Evolutionary conservation across 2,329 filamentous ascomycete species (phyloP).

Genomic region (Zarea fungicola): DNA sequence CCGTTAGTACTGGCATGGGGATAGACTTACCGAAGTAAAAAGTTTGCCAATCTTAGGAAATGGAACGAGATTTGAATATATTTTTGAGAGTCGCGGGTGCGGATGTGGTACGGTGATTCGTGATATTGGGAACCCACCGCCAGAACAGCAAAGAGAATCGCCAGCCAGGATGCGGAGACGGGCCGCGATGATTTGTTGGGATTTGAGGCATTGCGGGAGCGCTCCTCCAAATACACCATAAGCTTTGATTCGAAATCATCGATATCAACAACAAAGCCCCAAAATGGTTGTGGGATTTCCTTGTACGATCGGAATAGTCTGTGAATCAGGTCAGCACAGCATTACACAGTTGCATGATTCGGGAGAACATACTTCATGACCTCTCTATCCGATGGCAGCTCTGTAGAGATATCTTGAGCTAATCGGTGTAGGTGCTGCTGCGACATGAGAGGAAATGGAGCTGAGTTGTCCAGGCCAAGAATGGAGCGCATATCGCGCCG

Average conservation of each 20-base stretch:
- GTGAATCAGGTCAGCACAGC: background rate
- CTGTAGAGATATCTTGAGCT: slow-evolving; percentile 54
- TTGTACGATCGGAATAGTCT: slow-evolving; percentile 63
- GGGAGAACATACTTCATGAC: slow-evolving; percentile 56
- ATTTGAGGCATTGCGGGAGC: slow-evolving; percentile 50
- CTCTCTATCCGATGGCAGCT: slow-evolving; percentile 59
- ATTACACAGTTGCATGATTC: background rate
- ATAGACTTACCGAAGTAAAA: slow-evolving; percentile 47
- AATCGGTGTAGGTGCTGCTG: slow-evolving; percentile 54
- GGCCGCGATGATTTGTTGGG: slow-evolving; percentile 41
- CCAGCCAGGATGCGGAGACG: slow-evolving; percentile 60
- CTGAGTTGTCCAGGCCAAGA: slow-evolving; percentile 59
- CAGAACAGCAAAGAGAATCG: slow-evolving; percentile 59
- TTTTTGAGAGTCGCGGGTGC: slow-evolving; percentile 54
- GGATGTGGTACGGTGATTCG: slow-evolving; percentile 57
- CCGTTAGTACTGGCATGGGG: no score
- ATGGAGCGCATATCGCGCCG: slow-evolving; percentile 62
- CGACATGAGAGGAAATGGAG: slow-evolving; percentile 64
- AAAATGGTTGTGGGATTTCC: slow-evolving; percentile 62
- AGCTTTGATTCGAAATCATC: slow-evolving; percentile 60
- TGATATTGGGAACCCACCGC: slow-evolving; percentile 63
- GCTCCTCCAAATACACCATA: slow-evolving; percentile 61
- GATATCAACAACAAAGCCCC: slow-evolving; percentile 63
- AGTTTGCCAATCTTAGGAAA: slow-evolving; percentile 59
- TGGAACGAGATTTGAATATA: slow-evolving; percentile 62